Base-by-base conservation (phyloP, 441 rosid species). In the Melastoma candidum region DNA sequence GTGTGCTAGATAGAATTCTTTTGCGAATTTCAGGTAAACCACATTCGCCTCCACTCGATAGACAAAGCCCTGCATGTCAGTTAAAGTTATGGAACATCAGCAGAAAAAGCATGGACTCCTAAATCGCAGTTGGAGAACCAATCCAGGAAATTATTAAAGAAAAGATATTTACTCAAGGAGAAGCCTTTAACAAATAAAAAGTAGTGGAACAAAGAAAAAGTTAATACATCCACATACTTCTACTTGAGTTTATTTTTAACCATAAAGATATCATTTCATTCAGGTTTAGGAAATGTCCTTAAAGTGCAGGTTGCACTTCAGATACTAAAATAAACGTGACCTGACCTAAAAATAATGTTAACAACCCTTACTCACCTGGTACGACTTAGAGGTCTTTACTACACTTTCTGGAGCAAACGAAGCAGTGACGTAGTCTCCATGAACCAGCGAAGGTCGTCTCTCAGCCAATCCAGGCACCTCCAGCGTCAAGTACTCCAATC, bases 1-100 rank as follows among this genome's bases (percentile, higher is more conserved):
- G 63, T 80, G 77, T 58, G 29, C 14, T 7, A 14, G 29, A 61
- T 82, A 85, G 72, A 76, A 71, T 51, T 77, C 77, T 22, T 41
- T 9, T 44, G 74, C 78, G 69, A 82, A 82, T 73, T 72, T 76
- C 70, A 82, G 47, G 59, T 56, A 60, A 58, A 82, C 80, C 62
- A 79, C 82, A 69, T 79, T 84, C 5, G 85, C 82, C 66, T 82
- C 89, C n/a, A 82, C 89, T 22, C 84, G 79, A 58, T 82, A 80
- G 43, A 82, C 54, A 63, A 17, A 74, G 51, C 89, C 90, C 90
- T 82, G 74, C 53, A 46, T 32, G 53, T 43, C 54, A 27, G 66
- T 63, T 55, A 46, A 26, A 47, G 24, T 11, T 12, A 46, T 50
- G 47, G 58, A 65, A 55, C 7, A 36, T 14, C 36, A 10, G 26